These are phyloP conservation scores for Begonia loranthoides DNA, from an alignment of 306 rosid species.

Conservation along the genomic window DNA sequence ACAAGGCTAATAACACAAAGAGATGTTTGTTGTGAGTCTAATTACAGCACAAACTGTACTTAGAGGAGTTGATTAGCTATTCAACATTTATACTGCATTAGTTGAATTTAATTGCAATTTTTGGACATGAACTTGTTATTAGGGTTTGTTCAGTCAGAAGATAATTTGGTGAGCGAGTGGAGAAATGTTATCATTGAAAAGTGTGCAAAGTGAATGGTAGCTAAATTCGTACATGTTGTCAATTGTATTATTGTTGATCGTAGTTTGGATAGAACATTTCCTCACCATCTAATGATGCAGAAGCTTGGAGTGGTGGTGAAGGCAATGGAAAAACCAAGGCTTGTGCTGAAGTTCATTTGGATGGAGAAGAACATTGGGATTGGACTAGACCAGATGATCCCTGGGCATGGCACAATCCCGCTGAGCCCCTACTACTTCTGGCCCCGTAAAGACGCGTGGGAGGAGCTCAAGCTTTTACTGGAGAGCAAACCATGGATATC, in stretches of 20 bases:
- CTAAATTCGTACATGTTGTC: not conserved
- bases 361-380: constrained; percentile 98
- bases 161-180: too few relatives aligned
- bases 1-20: too few relatives aligned
- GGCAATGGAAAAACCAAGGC: constrained; percentile 60
- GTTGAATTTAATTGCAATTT: not conserved
- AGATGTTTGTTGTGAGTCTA: too few relatives aligned
- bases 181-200: not conserved
- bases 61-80: too few relatives aligned
- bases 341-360: constrained; percentile 90
- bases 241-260: not conserved
- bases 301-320: constrained; percentile 89
- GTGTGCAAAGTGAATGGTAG: too few relatives aligned
- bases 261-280: too few relatives aligned
- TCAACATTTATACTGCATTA: not conserved
- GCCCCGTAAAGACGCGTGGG: constrained; percentile 99
- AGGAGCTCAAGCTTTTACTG: constrained; percentile 86
- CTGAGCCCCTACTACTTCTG: constrained; percentile 95
- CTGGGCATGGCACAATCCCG: constrained; percentile 89
- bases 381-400: constrained; percentile 70
- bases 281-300: constrained; percentile 20
- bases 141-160: not conserved
- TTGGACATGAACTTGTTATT: not conserved
- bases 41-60: too few relatives aligned
- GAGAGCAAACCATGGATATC: constrained; percentile 99